Base-by-base conservation (phyloP, 495 filamentous ascomycete species). In the Letharia columbiana region DNA sequence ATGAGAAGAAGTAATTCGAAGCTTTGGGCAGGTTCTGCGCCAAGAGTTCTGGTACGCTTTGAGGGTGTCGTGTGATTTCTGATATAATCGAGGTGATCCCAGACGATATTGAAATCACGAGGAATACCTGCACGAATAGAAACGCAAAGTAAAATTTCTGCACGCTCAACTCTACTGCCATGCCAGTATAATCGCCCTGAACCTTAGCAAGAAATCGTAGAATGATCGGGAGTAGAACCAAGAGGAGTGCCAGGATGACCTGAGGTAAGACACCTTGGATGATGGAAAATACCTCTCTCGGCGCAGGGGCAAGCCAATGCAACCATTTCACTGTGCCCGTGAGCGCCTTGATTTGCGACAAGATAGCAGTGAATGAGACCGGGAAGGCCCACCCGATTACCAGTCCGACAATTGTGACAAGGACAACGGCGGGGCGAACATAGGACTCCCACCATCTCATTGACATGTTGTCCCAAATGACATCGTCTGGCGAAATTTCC, bases 391-490 rank as follows among this genome's bases (percentile, higher is more conserved):
- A 98, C 33, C 90, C 84, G 67, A 96, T 82, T 61, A 95, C 86
- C 82, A 98, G 89, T 23, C 79, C 91, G 61, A 77, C 74, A 18
- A 93, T 90, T 39, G 90, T 66, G 50, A 78, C 77, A 35, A 91
- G 76, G 31, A 94, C 86, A 41, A 86, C 72, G 62, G 79, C 82
- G 52, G 86, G 87, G 44, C 94, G 86, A 33, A 91, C 69, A 81
- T 94, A 96, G 58, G 87, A 85, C 70, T 91, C 87, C 90, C 91
- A 98, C 94, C 95, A 98, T 70, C 85, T 88, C 71, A 98, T 89
- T 4, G 90, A 93, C 89, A 98, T 93, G 74, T 98, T 98, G 67
- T 96, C 90, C 94, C 94, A 98, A 61, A 98, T 82, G 31, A 98
- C 92, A 75, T 98, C 92, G 64, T 90, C 86, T 0, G 94, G 94